Base-by-base conservation (phyloP, 2,329 filamentous ascomycete species). In the Lachnellula cervina region DNA sequence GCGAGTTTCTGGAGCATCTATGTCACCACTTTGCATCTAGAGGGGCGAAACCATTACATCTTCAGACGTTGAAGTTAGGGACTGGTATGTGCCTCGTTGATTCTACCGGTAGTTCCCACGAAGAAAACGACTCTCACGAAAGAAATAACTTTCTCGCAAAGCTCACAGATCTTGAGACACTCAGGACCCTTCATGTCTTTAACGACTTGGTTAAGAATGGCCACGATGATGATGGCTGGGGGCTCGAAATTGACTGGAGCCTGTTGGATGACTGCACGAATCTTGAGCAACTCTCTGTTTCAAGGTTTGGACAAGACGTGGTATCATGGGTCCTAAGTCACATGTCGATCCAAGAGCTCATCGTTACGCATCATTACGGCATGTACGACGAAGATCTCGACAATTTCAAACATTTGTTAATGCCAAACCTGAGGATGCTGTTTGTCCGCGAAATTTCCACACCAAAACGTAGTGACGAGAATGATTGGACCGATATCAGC, bases 311-410 rank as follows among this genome's bases (percentile, higher is more conserved):
- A 14, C 7, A 46, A 3, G 43, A 49, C 23, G 52, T 49, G 17
- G 37, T 21, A 23, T 21, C 38, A 6, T 58, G 56, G 56, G 37
- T 58, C 17, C 52, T 52, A 14, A 46, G 3, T 7, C 6, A 44
- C 11, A 44, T 49, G 11, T 48, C 45, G 1, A 49, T 59, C 11
- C 23, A 52, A 49, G 59, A 58, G 19, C 40, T 62, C 16, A 53
- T 59, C 7, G 38, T 62, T 21, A 55, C 53, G 3, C 44, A 56
- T 9, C 55, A 56, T 19, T 59, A 55, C 35, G 13, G n/a, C 7
- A 45, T 37, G 43, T 52, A 55, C 47, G 52, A 55, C 9, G 32
- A 34, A 16, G 52, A 19, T 13, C n/a, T 57, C 8, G 16, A 46
- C n/a, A 49, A 57, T 23, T 54, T 58, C 35, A 44, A 38, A 2